These are phyloP conservation scores for Sporisorium scitamineum DNA, from an alignment of 1,284 basidiomycete genomes.

Conservation along the genomic window DNA sequence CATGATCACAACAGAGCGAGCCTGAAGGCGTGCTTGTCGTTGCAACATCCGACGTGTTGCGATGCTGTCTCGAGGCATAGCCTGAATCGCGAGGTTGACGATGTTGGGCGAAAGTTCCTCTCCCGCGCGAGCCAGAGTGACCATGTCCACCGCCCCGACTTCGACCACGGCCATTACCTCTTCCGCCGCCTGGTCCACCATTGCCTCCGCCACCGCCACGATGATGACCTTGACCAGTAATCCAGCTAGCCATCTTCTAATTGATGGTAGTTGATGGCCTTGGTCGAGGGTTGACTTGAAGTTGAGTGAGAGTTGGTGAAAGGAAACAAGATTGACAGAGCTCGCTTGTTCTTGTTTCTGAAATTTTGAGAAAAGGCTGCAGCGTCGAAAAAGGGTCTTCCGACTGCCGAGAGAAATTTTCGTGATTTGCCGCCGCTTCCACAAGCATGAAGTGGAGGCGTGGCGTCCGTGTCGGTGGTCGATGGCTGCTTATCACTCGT, in stretches of 20 bases:
- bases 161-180: slow-evolving; percentile 20
- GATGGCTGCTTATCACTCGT: slow-evolving; percentile 1
- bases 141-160: slow-evolving; percentile 12
- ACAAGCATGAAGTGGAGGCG: slow-evolving; percentile 5
- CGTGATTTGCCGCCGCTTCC: background rate
- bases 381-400: slow-evolving; percentile 26
- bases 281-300: too few relatives aligned
- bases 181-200: slow-evolving; percentile 10
- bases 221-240: background rate
- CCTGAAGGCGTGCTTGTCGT: slow-evolving; percentile 10
- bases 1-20: slow-evolving; percentile 36
- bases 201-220: slow-evolving; percentile 17
- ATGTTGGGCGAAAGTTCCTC: slow-evolving; percentile 30
- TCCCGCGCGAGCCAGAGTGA: slow-evolving; percentile 12
- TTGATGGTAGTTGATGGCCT: too few relatives aligned
- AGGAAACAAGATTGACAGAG: background rate
- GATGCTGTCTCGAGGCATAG: slow-evolving; percentile 19
- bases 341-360: background rate
- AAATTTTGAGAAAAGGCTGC: slow-evolving; percentile 2
- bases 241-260: slow-evolving; percentile 18
- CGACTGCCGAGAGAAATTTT: slow-evolving; percentile 23
- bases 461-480: background rate
- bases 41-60: background rate
- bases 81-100: slow-evolving; percentile 43
- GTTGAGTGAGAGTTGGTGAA: background rate